These are phyloP conservation scores for Torrubiellomyces zombiae DNA, from an alignment of 2,329 filamentous ascomycete species.

Conservation along the genomic window DNA sequence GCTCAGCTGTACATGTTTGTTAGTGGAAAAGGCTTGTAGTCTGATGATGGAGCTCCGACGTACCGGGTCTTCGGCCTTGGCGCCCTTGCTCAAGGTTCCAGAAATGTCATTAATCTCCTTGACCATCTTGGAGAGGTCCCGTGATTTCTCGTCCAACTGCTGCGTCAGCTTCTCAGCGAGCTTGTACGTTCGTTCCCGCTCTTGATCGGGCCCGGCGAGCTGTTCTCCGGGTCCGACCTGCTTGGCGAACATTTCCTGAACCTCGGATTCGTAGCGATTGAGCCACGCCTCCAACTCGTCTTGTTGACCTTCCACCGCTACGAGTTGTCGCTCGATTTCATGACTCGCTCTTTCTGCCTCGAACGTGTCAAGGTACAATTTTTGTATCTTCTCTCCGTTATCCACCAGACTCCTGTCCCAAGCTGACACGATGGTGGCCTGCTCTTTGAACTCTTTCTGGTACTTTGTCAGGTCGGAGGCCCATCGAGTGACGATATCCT, in stretches of 20 bases:
- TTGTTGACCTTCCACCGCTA: conserved; percentile 81
- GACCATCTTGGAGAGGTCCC: conserved; percentile 88
- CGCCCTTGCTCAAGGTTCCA: conserved; percentile 74
- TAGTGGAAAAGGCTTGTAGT: conserved; percentile 5
- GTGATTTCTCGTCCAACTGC: conserved; percentile 82
- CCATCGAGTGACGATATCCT: conserved; percentile 96
- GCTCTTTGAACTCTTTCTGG: conserved; percentile 87
- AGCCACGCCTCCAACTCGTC: conserved; percentile 78
- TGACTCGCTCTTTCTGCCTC: conserved; percentile 86
- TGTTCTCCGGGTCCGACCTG: conserved; percentile 61
- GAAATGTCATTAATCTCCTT: conserved; percentile 94
- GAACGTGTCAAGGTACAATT: conserved; percentile 78
- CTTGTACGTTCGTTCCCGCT: conserved; percentile 92
- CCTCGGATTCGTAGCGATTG: conserved; percentile 79
- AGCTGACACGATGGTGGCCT: conserved; percentile 68
- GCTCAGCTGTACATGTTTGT: conserved; percentile 45
- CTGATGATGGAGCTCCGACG: conserved; percentile 20
- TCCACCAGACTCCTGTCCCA: conserved; percentile 91
- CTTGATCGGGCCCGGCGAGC: conserved; percentile 78
- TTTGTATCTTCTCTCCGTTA: conserved; percentile 89
- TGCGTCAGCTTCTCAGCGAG: conserved; percentile 85
- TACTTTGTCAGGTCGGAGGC: conserved; percentile 90
- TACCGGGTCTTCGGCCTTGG: conserved; percentile 76
- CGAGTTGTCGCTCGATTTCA: conserved; percentile 85
- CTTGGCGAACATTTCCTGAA: conserved; percentile 73